Evolutionary conservation across 768 basidiomycete genomes (phyloP).

Genomic region (Lactarius quietus): DNA sequence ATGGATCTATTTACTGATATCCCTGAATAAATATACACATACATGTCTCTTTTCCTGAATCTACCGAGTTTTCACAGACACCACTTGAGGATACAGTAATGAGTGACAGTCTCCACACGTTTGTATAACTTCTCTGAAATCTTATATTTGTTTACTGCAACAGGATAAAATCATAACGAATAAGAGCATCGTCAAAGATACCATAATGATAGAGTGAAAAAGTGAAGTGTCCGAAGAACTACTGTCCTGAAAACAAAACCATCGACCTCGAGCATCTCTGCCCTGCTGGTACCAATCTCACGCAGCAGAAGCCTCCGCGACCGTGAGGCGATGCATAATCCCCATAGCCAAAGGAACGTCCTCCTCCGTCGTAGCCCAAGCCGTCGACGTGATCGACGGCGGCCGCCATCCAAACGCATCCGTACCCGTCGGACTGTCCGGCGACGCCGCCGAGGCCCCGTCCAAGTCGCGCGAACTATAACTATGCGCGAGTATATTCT

Average conservation of each 20-base stretch:
- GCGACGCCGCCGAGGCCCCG: not conserved
- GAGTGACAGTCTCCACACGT: too few species aligned
- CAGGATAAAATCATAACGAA: too few species aligned
- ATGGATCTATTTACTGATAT: not conserved
- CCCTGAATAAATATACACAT: not conserved
- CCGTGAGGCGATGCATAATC: slow-evolving; percentile 26
- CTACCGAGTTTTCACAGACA: not conserved
- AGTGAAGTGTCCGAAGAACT: too few species aligned
- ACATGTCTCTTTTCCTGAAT: not conserved
- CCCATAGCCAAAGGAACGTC: slow-evolving; percentile 15
- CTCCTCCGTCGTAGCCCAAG: slow-evolving; percentile 13
- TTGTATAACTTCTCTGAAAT: too few species aligned
- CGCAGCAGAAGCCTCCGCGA: too few species aligned
- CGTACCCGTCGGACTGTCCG: slow-evolving; percentile 22
- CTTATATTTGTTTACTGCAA: too few species aligned
- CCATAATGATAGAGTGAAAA: too few species aligned
- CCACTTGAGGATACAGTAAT: not conserved
- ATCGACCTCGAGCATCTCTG: too few species aligned
- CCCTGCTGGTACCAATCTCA: too few species aligned
- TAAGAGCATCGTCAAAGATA: too few species aligned
- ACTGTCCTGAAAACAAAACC: too few species aligned
- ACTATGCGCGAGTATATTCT: slow-evolving; percentile 32
- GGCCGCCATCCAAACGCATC: slow-evolving; percentile 25
- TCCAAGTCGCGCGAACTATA: slow-evolving; percentile 29
- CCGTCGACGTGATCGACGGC: not conserved